phyloP scores from a whole-genome alignment of 495 filamentous ascomycete genomes.

The Penicillium antarcticum region DNA sequence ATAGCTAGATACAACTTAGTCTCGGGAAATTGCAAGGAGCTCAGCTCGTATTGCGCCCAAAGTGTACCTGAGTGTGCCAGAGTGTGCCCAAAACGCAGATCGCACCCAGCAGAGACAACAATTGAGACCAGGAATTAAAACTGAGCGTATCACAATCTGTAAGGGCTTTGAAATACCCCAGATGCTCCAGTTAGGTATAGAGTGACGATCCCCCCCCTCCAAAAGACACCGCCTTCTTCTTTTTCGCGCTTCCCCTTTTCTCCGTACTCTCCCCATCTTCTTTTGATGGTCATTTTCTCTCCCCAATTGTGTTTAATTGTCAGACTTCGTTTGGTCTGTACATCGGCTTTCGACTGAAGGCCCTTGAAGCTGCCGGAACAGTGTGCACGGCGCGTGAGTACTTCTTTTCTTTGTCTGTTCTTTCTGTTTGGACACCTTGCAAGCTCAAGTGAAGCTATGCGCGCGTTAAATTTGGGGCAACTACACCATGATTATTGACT shows the following conservation, averaged over 20 bases:
- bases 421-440: conserved; percentile 6
- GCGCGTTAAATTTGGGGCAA: background rate
- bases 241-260: conserved; percentile 28
- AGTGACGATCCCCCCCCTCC: conserved; percentile 14
- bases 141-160: no score
- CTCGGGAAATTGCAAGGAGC: no score
- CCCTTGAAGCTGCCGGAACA: conserved; percentile 16
- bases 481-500: background rate
- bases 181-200: background rate
- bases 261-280: background rate
- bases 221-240: conserved; percentile 26
- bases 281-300: conserved; percentile 8
- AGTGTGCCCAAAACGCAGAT: no score
- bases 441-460: conserved; percentile 1
- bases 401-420: background rate
- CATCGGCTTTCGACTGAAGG: conserved; percentile 1
- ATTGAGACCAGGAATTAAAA: no score
- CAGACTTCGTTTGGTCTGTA: background rate
- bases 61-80: no score
- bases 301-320: conserved; percentile 3
- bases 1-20: no score
- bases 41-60: no score
- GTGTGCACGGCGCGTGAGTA: conserved; percentile 22
- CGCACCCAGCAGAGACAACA: no score
- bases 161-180: background rate